These are phyloP conservation scores for Ustilago trichophora DNA, from an alignment of 1,284 basidiomycete genomes.

Conservation along the genomic window DNA sequence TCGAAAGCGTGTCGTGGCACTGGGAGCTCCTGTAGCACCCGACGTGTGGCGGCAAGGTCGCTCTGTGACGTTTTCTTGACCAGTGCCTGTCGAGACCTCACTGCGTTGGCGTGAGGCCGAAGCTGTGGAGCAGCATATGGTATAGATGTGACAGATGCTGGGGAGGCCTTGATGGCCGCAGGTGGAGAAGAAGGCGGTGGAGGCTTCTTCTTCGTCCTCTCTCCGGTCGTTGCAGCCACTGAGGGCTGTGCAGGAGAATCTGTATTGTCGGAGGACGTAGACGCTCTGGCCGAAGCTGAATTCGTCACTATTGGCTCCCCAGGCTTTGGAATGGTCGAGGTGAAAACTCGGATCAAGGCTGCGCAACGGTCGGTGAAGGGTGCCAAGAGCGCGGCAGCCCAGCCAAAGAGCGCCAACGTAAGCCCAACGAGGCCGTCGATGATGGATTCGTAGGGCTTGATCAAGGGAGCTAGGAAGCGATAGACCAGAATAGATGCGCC, in stretches of 20 bases:
- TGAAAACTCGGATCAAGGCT: not conserved
- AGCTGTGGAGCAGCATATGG: not conserved
- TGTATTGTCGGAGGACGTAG: not conserved
- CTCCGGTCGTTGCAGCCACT: not conserved
- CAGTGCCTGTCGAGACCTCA: not conserved
- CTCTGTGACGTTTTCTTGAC: slow-evolving; percentile 10
- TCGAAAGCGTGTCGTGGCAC: slow-evolving; percentile 24
- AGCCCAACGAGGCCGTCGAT: slow-evolving; percentile 23
- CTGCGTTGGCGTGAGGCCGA: not conserved
- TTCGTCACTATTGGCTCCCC: not conserved
- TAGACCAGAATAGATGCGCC: slow-evolving; percentile 40
- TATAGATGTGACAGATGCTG: not conserved
- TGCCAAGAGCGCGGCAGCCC: slow-evolving; percentile 6
- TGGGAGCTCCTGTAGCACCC: slow-evolving; percentile 28
- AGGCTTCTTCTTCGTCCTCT: slow-evolving; percentile 12
- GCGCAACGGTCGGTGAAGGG: slow-evolving; percentile 1
- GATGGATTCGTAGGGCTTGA: slow-evolving; percentile 36
- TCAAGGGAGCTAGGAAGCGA: slow-evolving; percentile 30
- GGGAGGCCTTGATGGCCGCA: not conserved
- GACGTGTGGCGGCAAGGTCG: slow-evolving; percentile 16
- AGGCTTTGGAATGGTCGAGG: not conserved
- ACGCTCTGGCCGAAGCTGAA: not conserved
- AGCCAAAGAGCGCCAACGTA: slow-evolving; percentile 13
- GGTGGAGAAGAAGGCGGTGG: slow-evolving; percentile 13
- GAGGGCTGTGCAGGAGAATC: not conserved